Conservation (phyloP, 176 grass and related monocot species). For the Aegilops sharonensis region DNA sequence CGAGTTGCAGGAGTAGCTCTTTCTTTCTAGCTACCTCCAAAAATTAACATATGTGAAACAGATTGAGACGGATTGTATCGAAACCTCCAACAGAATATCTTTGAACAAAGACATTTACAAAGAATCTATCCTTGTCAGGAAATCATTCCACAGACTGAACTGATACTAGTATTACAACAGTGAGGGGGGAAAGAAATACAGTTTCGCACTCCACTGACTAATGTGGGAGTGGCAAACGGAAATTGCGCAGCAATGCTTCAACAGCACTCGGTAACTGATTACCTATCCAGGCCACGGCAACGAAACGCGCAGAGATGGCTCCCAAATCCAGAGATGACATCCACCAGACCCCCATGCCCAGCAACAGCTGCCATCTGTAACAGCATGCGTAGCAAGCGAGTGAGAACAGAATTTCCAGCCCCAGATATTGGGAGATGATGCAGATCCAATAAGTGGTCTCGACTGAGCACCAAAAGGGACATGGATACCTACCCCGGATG, state of each 20-base stretch:
- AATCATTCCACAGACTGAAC: not conserved
- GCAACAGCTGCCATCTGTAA: constrained; percentile 69
- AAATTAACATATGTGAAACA: not conserved
- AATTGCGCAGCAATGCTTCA: not conserved
- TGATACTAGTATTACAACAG: constrained; percentile 5
- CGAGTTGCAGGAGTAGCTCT: not conserved
- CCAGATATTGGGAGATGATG: not conserved
- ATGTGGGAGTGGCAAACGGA: not conserved
- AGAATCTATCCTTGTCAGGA: not conserved
- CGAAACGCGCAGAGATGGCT: constrained; percentile 85
- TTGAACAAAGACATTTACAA: not conserved
- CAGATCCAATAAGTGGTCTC: not conserved
- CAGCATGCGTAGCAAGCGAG: not conserved
- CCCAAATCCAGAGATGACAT: constrained; percentile 81
- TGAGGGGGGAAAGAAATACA: not conserved
- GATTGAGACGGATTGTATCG: not conserved
- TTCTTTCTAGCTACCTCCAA: not conserved
- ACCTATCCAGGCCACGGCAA: constrained; percentile 52
- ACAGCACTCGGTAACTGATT: not conserved
- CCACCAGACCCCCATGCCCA: constrained; percentile 77
- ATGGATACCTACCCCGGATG: constrained; percentile 67
- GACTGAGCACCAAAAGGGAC: not conserved
- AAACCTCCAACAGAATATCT: not conserved
- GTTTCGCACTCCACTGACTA: not conserved
- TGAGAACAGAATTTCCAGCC: not conserved